Evolutionary conservation across 164 flowering plant species (phyloP).

Genomic region (Nymphaea colorata): DNA sequence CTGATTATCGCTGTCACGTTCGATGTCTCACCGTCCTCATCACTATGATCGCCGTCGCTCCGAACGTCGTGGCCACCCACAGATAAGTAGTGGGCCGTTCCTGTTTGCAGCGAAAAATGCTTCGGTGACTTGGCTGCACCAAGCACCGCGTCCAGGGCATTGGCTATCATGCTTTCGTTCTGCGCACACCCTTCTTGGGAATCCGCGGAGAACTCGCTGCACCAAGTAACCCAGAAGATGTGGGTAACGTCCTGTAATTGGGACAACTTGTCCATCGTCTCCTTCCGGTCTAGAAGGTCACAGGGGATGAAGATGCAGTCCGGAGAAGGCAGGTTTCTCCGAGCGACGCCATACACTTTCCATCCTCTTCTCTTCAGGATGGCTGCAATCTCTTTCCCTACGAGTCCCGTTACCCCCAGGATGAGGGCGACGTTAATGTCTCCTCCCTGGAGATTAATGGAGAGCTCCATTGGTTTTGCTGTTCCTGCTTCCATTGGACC

Average conservation of each 20-base stretch:
- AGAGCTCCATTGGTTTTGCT: no score
- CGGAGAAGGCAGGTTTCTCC: conserved; percentile 10
- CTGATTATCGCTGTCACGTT: neutral
- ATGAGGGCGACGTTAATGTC: conserved; percentile 38
- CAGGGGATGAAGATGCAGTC: conserved; percentile 62
- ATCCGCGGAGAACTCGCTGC: conserved; percentile 42
- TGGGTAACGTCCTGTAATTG: conserved; percentile 46
- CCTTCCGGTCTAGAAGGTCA: conserved; percentile 45
- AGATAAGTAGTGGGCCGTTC: conserved; percentile 65
- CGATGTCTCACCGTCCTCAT: no score
- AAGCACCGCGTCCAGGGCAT: conserved; percentile 50
- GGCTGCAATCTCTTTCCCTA: conserved; percentile 57
- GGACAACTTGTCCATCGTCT: conserved; percentile 39
- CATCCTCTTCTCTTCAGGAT: conserved; percentile 18
- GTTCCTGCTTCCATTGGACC: no score
- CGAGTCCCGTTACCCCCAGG: conserved; percentile 79
- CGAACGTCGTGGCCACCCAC: neutral
- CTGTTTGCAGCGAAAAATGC: conserved; percentile 85
- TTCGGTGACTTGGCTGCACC: conserved; percentile 32
- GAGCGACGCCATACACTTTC: conserved; percentile 65
- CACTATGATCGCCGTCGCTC: no score
- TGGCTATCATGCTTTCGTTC: conserved; percentile 62
- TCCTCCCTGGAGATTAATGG: no score
- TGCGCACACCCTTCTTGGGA: conserved; percentile 39
- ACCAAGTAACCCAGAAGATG: conserved; percentile 89